These are phyloP conservation scores for Malassezia psittaci DNA, from an alignment of 1,284 basidiomycete genomes.

Conservation along the genomic window DNA sequence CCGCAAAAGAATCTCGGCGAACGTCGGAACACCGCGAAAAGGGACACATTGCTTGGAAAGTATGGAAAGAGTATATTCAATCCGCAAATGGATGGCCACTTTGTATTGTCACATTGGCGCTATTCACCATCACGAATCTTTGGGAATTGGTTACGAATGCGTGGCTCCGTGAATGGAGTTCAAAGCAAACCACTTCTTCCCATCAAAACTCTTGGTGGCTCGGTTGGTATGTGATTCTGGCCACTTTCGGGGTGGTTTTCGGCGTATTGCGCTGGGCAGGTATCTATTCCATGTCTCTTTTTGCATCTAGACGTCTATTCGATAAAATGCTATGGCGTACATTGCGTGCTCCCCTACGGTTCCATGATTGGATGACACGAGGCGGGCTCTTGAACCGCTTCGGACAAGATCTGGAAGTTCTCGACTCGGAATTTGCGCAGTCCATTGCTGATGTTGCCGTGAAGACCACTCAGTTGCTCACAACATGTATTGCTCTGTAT, in stretches of 20 bases:
- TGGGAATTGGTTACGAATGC: slow-evolving; percentile 18
- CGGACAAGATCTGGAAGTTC: slow-evolving; percentile 51
- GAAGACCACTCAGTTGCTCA: slow-evolving; percentile 45
- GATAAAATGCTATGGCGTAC: slow-evolving; percentile 23
- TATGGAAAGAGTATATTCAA: slow-evolving; percentile 20
- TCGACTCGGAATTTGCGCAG: slow-evolving; percentile 49
- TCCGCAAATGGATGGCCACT: slow-evolving; percentile 15
- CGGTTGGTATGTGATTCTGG: slow-evolving; percentile 18
- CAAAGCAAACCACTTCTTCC: background rate
- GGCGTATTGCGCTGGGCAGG: slow-evolving; percentile 20
- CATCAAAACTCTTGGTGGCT: slow-evolving; percentile 13
- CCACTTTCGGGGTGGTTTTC: slow-evolving; percentile 39
- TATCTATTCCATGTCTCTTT: slow-evolving; percentile 15
- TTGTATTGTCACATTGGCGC: slow-evolving; percentile 6
- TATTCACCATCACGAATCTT: slow-evolving; percentile 12
- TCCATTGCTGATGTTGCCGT: slow-evolving; percentile 10
- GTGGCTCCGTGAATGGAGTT: slow-evolving; percentile 20
- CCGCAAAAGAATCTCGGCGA: background rate
- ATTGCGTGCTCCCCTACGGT: slow-evolving; percentile 29
- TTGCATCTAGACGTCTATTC: slow-evolving; percentile 28
- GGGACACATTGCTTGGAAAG: slow-evolving; percentile 16
- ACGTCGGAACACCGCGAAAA: slow-evolving; percentile 10
- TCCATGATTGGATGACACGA: slow-evolving; percentile 37
- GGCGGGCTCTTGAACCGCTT: slow-evolving; percentile 53
- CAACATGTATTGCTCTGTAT: slow-evolving; percentile 35